Evolutionary conservation across 2,329 filamentous ascomycete genomes (phyloP).

Genomic region (Epichloe aotearoae): DNA sequence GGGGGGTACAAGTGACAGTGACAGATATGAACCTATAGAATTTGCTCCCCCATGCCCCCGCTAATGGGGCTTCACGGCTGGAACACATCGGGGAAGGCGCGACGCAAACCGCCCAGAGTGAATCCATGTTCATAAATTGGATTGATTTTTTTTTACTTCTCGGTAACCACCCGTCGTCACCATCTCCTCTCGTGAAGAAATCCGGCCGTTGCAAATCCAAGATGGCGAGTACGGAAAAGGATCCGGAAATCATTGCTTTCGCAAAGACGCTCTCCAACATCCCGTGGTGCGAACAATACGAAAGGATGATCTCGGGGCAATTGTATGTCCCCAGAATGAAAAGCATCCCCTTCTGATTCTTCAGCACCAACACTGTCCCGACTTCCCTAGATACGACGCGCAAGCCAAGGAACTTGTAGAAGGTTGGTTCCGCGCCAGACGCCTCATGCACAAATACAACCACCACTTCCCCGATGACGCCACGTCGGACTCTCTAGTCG

Average conservation of each 20-base stretch:
- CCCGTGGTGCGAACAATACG: slow-evolving; percentile 47
- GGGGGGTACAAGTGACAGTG: too few species aligned
- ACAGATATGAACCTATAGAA: too few species aligned
- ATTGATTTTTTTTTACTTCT: background rate
- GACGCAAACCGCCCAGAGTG: background rate
- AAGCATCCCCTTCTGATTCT: background rate
- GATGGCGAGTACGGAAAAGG: slow-evolving; percentile 22
- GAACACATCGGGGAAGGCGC: background rate
- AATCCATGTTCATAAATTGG: background rate
- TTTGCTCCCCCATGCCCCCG: too few species aligned
- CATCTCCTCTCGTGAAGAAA: background rate
- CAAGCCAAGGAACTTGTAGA: slow-evolving; percentile 33
- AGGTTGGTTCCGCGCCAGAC: slow-evolving; percentile 40
- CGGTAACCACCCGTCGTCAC: background rate
- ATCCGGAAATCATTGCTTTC: slow-evolving; percentile 27
- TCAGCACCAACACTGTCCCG: background rate
- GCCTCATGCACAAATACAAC: slow-evolving; percentile 45
- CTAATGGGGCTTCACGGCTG: background rate
- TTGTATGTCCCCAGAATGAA: slow-evolving; percentile 26
- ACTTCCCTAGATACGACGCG: slow-evolving; percentile 33
- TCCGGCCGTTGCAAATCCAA: background rate
- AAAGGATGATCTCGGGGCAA: slow-evolving; percentile 52
- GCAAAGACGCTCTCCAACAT: slow-evolving; percentile 36
- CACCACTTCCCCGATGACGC: slow-evolving; percentile 36
- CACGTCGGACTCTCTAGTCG: slow-evolving; percentile 23